Evolutionary conservation across 78 protist genomes (phyloP).

Genomic region (Goniomonas avonlea): DNA sequence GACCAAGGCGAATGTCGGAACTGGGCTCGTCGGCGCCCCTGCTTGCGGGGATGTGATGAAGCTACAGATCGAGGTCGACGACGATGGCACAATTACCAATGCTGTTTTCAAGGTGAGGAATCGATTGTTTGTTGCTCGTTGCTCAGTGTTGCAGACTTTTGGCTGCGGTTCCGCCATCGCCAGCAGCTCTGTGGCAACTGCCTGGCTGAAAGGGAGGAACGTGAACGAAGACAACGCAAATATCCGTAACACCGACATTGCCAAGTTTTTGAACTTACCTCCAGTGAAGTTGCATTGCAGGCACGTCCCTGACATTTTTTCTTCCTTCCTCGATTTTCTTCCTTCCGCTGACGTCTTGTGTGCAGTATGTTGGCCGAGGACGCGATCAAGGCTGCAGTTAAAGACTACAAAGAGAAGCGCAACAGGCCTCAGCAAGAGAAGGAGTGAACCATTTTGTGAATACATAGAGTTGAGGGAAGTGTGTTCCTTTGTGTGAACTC

Average conservation of each 20-base stretch:
- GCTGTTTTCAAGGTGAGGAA: conserved; percentile 12
- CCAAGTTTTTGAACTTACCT: conserved; percentile 83
- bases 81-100: conserved; percentile 42
- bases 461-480: too few relatives aligned
- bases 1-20: conserved; percentile 64
- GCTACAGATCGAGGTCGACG: conserved; percentile 62
- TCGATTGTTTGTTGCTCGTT: not conserved
- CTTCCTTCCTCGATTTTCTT: not conserved
- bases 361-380: conserved; percentile 85
- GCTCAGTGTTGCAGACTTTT: conserved; percentile 77
- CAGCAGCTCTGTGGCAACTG: conserved; percentile 62
- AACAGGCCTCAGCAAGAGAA: too few relatives aligned
- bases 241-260: conserved; percentile 83
- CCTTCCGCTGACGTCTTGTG: not conserved
- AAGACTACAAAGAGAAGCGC: conserved; percentile 52
- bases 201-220: conserved; percentile 79
- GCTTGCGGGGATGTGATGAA: conserved; percentile 95
- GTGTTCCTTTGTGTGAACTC: too few relatives aligned
- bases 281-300: conserved; percentile 96
- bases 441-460: too few relatives aligned
- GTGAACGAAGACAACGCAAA: conserved; percentile 70
- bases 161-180: conserved; percentile 99
- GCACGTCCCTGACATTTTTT: too few relatives aligned
- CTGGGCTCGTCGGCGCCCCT: conserved; percentile 80
- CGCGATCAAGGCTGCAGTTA: conserved; percentile 87